Percentiles rank a stretch among this genome's conserved stretches.
Conservation (phyloP, 495 filamentous ascomycete species). For the Durotheca rogersii region DNA sequence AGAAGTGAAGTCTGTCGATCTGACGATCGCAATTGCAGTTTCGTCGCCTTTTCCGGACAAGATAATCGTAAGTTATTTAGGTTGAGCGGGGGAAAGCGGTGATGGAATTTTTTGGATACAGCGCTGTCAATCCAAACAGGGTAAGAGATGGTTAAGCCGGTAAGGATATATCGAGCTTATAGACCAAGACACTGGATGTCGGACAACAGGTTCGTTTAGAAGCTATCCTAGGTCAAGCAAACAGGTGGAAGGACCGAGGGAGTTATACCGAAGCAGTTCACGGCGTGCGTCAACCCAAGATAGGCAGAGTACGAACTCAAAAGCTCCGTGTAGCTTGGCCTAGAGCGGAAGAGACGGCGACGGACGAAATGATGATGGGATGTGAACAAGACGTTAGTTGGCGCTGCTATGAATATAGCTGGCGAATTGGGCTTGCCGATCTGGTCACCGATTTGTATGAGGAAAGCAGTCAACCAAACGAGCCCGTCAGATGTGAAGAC, state of each 20-base stretch:
- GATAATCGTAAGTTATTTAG: not conserved
- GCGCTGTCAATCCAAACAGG: not conserved
- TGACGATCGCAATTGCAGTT: constrained; percentile 33
- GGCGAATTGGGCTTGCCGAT: constrained; percentile 25
- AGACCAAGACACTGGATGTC: not conserved
- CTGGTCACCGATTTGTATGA: constrained; percentile 8
- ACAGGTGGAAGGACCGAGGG: too few species aligned
- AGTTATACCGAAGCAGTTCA: not conserved
- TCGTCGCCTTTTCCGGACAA: constrained; percentile 15
- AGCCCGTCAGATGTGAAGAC: too few species aligned
- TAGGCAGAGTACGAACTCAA: constrained; percentile 7
- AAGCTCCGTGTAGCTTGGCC: constrained; percentile 23
- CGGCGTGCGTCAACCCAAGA: not conserved
- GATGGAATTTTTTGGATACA: constrained; percentile 9
- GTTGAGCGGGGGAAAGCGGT: constrained; percentile 6
- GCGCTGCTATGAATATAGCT: constrained; percentile 24
- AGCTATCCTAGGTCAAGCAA: too few species aligned
- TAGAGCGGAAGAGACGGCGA: too few species aligned
- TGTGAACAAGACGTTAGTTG: constrained; percentile 14
- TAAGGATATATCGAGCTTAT: not conserved
- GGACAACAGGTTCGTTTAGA: too few species aligned
- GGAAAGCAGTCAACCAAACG: constrained; percentile 4
- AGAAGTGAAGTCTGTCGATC: constrained; percentile 31
- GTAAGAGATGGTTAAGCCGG: not conserved
- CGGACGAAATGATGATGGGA: constrained; percentile 28